Evolutionary conservation across 129 eudicot genomes (phyloP).

Genomic region (Centrapalus pauciflorus): DNA sequence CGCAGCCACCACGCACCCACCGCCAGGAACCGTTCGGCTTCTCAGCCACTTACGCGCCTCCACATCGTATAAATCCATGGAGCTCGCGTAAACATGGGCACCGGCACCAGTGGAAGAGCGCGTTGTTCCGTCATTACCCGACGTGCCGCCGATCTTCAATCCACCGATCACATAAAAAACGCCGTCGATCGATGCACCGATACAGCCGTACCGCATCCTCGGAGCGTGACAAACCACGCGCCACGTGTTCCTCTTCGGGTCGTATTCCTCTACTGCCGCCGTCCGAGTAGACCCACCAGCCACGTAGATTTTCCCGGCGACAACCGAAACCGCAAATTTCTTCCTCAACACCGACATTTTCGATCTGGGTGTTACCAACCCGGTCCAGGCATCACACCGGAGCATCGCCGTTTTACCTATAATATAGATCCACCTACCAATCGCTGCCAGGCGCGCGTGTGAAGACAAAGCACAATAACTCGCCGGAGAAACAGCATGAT

Average conservation of each 20-base stretch:
- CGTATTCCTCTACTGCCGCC: slow-evolving; percentile 69
- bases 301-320: slow-evolving; percentile 53
- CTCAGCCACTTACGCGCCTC: slow-evolving; percentile 61
- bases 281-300: slow-evolving; percentile 68
- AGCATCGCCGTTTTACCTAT: slow-evolving; percentile 52
- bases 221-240: slow-evolving; percentile 63
- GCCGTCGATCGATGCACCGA: slow-evolving; percentile 63
- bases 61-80: slow-evolving; percentile 88
- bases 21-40: slow-evolving; percentile 61
- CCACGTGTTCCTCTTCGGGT: slow-evolving; percentile 53
- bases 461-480: slow-evolving; percentile 21
- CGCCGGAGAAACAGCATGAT: slow-evolving; percentile 12
- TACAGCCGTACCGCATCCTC: slow-evolving; percentile 71
- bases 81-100: slow-evolving; percentile 59
- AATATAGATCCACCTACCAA: slow-evolving; percentile 53
- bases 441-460: slow-evolving; percentile 48
- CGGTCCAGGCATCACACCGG: slow-evolving; percentile 71
- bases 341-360: slow-evolving; percentile 56
- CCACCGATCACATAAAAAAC: slow-evolving; percentile 78
- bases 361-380: slow-evolving; percentile 27
- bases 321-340: slow-evolving; percentile 63
- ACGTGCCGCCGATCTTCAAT: slow-evolving; percentile 40
- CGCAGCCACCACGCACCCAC: slow-evolving; percentile 93
- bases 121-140: slow-evolving; percentile 25
- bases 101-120: slow-evolving; percentile 27